Evolutionary conservation across 306 rosid species (phyloP).

Genomic region (Fagus sylvatica): DNA sequence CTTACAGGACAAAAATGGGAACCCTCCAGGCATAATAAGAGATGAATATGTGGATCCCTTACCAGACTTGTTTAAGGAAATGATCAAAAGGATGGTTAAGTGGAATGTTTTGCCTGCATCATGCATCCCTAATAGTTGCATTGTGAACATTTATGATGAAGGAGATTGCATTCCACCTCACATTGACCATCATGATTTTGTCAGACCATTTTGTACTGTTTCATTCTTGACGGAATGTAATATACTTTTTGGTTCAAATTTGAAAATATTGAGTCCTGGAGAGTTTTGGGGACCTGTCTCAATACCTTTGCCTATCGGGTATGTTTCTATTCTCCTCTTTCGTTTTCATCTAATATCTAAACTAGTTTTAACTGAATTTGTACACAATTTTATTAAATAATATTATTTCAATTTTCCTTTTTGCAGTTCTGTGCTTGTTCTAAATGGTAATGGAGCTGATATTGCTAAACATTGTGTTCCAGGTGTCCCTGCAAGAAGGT

Average conservation of each 20-base stretch:
- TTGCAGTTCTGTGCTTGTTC: constrained; percentile 52
- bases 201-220: constrained; percentile 51
- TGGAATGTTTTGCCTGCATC: constrained; percentile 49
- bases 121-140: constrained; percentile 63
- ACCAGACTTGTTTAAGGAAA: constrained; percentile 58
- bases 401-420: neutral
- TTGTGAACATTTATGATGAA: constrained; percentile 68
- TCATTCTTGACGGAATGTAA: constrained; percentile 48
- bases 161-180: constrained; percentile 78
- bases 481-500: constrained; percentile 53
- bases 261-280: constrained; percentile 35
- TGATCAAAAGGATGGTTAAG: constrained; percentile 52
- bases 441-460: constrained; percentile 59
- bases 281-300: constrained; percentile 47
- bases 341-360: neutral
- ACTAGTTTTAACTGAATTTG: neutral
- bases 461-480: constrained; percentile 60
- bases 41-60: constrained; percentile 55
- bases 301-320: constrained; percentile 52
- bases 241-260: constrained; percentile 45
- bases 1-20: constrained; percentile 58
- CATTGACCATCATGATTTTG: constrained; percentile 63
- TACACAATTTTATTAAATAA: neutral
- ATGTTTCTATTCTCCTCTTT: constrained; percentile 14
- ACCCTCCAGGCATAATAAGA: constrained; percentile 58